Evolutionary conservation across 345 rosid species (phyloP), one percentile per base, ranked within the genome.

Genomic region (Populus deltoides): DNA sequence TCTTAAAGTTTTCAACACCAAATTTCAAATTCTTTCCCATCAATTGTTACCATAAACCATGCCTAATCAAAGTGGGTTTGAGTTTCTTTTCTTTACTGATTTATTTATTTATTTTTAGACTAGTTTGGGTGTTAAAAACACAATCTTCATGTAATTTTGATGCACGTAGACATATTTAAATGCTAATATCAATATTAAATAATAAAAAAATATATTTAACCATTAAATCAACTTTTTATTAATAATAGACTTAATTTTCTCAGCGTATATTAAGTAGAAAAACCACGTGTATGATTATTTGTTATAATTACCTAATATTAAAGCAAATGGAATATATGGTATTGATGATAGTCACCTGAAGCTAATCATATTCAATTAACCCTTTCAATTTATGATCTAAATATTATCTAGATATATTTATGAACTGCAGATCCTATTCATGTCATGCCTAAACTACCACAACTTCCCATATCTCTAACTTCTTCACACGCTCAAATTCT

Each of bases 41-140:
- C 0, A 51, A 10, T 66, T 6, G 0, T 15, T 11, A 16, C 10
- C n/a, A 47, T 49, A 51, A 25, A 25, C 6, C n/a, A 45, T 20
- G 78, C 69, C 79, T 66, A 75, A 75, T 74, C 68, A 75, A 77
- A 39, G 73, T 79, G 78, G 82, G 81, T 67, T 65, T 65, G 69
- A 79, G 33, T n/a, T 16, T 39, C 10, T 39, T 39, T 39, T 6
- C 36, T 33, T 33, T 33, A 33, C 5, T 33, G 33, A 3, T 33
- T 33, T 33, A n/a, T 33, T 31, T 31, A 29, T 31, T 31, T 31
- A 2, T 31, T 33, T 33, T 33, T 33, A 33, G 43, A 39, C 43
- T 39, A 10, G 45, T 41, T 41, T 41, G 45, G 45, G 45, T 41
- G 45, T 2, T 41, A 10, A 41, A 41, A 41, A 41, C 0, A 41